Evolutionary conservation across 305 asterid genomes (phyloP).

Genomic region (Solanum hybrid): DNA sequence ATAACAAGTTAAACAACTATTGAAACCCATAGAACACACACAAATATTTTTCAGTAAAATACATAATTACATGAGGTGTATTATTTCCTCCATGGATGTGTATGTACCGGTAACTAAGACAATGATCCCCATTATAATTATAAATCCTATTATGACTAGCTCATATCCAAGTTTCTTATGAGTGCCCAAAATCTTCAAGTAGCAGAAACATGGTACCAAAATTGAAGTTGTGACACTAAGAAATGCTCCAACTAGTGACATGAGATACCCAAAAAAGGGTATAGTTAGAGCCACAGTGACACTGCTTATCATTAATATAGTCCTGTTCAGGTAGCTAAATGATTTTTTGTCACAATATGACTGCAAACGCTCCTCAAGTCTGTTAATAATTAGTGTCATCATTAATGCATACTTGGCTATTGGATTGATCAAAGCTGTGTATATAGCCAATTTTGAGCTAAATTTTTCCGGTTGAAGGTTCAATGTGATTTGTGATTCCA

Average conservation of each 20-base stretch:
- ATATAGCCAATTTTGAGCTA: constrained; percentile 50
- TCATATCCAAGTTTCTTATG: constrained; percentile 28
- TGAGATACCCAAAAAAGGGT: constrained; percentile 37
- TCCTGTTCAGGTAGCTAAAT: constrained; percentile 27
- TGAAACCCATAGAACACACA: background rate
- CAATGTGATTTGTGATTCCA: constrained; percentile 46
- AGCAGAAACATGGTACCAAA: constrained; percentile 68
- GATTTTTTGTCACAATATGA: background rate
- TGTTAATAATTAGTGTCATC: constrained; percentile 41
- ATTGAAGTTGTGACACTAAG: constrained; percentile 42
- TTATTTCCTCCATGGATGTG: constrained; percentile 40
- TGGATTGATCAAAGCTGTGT: constrained; percentile 49
- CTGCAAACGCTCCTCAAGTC: constrained; percentile 21
- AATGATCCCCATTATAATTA: constrained; percentile 33
- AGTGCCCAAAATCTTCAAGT: constrained; percentile 56
- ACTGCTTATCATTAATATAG: constrained; percentile 36
- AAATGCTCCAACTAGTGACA: constrained; percentile 80
- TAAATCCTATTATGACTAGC: constrained; percentile 24
- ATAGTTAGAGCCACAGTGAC: constrained; percentile 15
- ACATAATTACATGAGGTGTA: background rate
- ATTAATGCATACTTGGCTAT: constrained; percentile 53
- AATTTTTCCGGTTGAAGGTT: constrained; percentile 29
- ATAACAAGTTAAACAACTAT: background rate
- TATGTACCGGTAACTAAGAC: constrained; percentile 49
- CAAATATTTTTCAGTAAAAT: background rate